Conservation (phyloP, 177 flowering plant genomes). For the Vitis hybrid region DNA sequence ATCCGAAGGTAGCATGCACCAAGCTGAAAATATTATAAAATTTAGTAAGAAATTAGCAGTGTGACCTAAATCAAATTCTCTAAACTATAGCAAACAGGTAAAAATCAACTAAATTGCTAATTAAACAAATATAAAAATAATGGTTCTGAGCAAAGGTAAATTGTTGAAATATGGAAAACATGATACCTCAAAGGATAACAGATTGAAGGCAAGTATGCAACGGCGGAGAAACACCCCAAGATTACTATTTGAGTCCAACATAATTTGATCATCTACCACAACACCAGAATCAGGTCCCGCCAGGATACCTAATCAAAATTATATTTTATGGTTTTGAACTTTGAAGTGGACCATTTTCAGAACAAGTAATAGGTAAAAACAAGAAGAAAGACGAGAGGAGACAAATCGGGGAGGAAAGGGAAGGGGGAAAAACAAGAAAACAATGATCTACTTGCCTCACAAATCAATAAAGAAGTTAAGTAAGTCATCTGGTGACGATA, state of each 20-base stretch:
- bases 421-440: background rate
- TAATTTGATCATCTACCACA: slow-evolving; percentile 70
- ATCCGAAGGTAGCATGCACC: no score
- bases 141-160: no score
- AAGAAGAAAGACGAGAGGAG: background rate
- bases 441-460: slow-evolving; percentile 45
- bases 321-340: background rate
- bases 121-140: no score
- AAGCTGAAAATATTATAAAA: no score
- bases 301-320: slow-evolving; percentile 52
- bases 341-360: no score
- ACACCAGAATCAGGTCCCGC: slow-evolving; percentile 55
- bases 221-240: slow-evolving; percentile 85
- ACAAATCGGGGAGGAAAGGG: background rate
- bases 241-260: slow-evolving; percentile 73
- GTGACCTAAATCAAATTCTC: no score
- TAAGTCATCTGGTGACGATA: slow-evolving; percentile 81
- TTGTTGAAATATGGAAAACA: background rate
- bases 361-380: background rate
- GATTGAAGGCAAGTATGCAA: slow-evolving; percentile 80
- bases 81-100: no score
- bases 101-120: no score
- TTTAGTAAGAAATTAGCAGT: no score
- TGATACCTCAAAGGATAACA: slow-evolving; percentile 81
- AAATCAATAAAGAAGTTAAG: slow-evolving; percentile 67